Evolutionary conservation across 768 basidiomycete genomes (phyloP), one percentile per base, ranked within the genome.

Genomic region (Phylloporus sp.): DNA sequence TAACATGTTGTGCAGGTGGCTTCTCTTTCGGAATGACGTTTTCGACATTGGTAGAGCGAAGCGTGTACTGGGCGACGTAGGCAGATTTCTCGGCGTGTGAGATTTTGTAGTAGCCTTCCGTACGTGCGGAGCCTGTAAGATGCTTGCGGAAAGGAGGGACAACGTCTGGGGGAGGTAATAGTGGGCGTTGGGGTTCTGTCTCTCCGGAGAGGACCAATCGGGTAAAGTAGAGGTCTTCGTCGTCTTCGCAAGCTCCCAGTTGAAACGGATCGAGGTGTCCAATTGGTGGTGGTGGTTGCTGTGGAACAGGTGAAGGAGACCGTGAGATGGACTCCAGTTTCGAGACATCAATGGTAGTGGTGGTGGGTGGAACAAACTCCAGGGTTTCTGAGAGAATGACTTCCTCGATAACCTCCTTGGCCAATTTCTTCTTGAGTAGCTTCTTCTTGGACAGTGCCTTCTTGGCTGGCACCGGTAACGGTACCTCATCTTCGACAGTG

Each of bases 41-140:
- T 32, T 76, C 72, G n/a, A 73, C 70, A 1, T 65, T 73, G 26
- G 74, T 72, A 48, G 80, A 70, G 20, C 88, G 84, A 24, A 80
- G 73, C 51, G 85, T 85, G 66, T 92, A 92, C 68, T 95, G 91
- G 6, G 91, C 87, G 38, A 98, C 88, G 59, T 98, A 97, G 3
- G 82, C 82, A 0, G 91, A 86, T 73, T 97, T 97, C 66, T 93
- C 90, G 6, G 86, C 81, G 61, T 91, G 88, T 0, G 91, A 85
- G 66, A 98, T 91, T 75, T 93, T 91, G 80, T 95, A 95, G 71
- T 86, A 94, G 4, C 97, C 95, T 68, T 97, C 91, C 2, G 94
- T 92, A 15, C 95, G 83, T 16, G 93, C 92, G 28, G 90, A 88
- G 22, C 95, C 94, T 1, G 88, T 88, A 44, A 81, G 58, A 64